Evolutionary conservation across 495 filamentous ascomycete genomes (phyloP), one percentile per base, ranked within the genome.

Genomic region (Wilcoxina mikolae): DNA sequence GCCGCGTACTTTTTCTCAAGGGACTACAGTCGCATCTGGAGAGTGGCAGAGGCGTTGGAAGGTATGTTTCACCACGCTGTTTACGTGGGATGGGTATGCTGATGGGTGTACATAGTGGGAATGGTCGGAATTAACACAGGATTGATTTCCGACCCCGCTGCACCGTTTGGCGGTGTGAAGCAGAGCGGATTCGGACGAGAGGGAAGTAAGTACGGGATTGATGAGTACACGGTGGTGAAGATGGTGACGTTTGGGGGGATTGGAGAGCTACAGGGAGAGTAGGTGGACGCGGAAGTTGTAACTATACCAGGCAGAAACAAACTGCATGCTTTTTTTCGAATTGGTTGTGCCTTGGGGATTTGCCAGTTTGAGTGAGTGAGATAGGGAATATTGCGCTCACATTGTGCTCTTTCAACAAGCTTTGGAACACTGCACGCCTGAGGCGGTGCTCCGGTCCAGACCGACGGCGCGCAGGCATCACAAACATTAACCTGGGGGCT

Each of bases 111-210:
- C 39, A 25, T 51, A 64, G 81, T 88, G 7, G 87, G 87, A 15
- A 93, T 94, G 87, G 82, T 91, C 18, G 87, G 85, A 55, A 81
- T 89, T 27, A 90, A 91, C 63, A 90, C 84, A 4, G 85, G 84
- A 1, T 55, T 91, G 52, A 84, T 93, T 41, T 87, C 83, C 59
- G 87, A 93, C 66, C 78, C 79, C 67, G 84, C 83, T 0, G 71
- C 82, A 56, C 86, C 86, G 53, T 98, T 95, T 66, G 91, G 90
- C 18, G 91, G 90, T 54, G 85, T 98, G 17, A 98, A 98, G 69
- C 75, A 85, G 69, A 87, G 82, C 65, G 90, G 90, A 3, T 95
- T 95, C 59, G 90, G 91, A 18, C 69, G 89, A 29, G 90, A 98
- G 70, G 91, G 91, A 29, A 89, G 83, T 68, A 82, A 82, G 68